Evolutionary conservation across 768 basidiomycete genomes (phyloP).

Genomic region (Boletus vinaceobasis): DNA sequence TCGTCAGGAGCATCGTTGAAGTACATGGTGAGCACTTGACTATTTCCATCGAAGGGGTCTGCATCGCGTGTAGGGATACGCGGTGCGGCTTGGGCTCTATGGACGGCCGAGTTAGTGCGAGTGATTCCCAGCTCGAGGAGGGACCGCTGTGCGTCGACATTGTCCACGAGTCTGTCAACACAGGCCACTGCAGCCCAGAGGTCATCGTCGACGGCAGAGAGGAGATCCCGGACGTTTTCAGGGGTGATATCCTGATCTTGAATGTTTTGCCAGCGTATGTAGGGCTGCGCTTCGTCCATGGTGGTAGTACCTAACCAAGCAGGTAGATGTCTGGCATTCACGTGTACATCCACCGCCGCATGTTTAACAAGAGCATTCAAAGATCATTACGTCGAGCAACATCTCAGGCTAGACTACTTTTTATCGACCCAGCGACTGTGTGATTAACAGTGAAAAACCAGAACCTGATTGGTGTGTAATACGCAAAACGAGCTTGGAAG

Average conservation of each 20-base stretch:
- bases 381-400: neutral
- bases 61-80: slow-evolving; percentile 20
- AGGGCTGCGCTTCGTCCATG: slow-evolving; percentile 40
- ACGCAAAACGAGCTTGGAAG: slow-evolving; percentile 1
- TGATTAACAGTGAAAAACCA: slow-evolving; percentile 42
- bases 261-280: slow-evolving; percentile 54
- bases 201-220: slow-evolving; percentile 59
- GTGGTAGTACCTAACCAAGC: neutral
- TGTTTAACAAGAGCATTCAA: neutral
- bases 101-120: slow-evolving; percentile 50
- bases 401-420: slow-evolving; percentile 29
- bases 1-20: slow-evolving; percentile 58
- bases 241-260: slow-evolving; percentile 56
- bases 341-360: neutral
- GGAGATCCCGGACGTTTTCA: slow-evolving; percentile 43
- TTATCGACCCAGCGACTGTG: slow-evolving; percentile 12
- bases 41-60: slow-evolving; percentile 15
- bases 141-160: slow-evolving; percentile 49
- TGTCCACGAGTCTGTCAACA: slow-evolving; percentile 61
- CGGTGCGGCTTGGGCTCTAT: slow-evolving; percentile 42
- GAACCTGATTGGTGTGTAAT: slow-evolving; percentile 29
- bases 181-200: slow-evolving; percentile 78
- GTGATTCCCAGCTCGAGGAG: slow-evolving; percentile 63
- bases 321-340: neutral
- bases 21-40: slow-evolving; percentile 42